phyloP scores from a whole-genome alignment of 208 protist genomes.

The Leptomonas seymouri region DNA sequence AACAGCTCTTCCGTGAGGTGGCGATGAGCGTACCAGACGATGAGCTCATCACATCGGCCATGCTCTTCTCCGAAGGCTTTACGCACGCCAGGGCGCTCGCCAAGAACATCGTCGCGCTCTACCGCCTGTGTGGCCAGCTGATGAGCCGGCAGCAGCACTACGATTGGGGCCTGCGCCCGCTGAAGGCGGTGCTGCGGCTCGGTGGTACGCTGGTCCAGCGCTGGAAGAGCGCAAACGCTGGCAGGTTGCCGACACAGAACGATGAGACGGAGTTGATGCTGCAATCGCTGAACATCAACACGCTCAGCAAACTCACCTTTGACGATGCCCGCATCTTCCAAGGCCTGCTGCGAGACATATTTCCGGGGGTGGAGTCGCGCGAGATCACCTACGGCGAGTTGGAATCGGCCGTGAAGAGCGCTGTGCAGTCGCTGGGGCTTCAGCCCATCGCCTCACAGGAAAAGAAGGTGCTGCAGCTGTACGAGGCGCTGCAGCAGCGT shows the following conservation, averaged over 20 bases:
- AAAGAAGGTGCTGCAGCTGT: conserved; percentile 93
- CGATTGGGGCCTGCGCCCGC: conserved; percentile 97
- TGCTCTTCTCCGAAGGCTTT: conserved; percentile 93
- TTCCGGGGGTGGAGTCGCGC: conserved; percentile 66
- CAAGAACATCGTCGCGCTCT: conserved; percentile 92
- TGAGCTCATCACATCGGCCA: conserved; percentile 95
- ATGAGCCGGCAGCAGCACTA: conserved; percentile 98
- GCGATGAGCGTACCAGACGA: conserved; percentile 98
- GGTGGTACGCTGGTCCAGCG: conserved; percentile 86
- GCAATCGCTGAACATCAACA: conserved; percentile 97
- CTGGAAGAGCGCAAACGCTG: conserved; percentile 69
- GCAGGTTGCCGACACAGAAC: conserved; percentile 69
- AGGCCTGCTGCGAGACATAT: conserved; percentile 92
- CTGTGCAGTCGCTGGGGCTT: conserved; percentile 68
- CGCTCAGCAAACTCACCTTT: conserved; percentile 97
- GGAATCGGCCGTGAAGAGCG: conserved; percentile 72
- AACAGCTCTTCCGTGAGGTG: conserved; percentile 97
- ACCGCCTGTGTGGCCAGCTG: conserved; percentile 95
- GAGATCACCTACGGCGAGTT: conserved; percentile 85
- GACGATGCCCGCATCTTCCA: conserved; percentile 97
- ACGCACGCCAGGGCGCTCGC: conserved; percentile 80
- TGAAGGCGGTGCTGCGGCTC: conserved; percentile 96
- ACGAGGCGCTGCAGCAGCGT: conserved; percentile 93
- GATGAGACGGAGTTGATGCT: conserved; percentile 93
- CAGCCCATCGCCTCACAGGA: conserved; percentile 74